These are phyloP conservation scores for Cylindrotheca closterium DNA, from an alignment of 108 stramenopile species.

Conservation along the genomic window DNA sequence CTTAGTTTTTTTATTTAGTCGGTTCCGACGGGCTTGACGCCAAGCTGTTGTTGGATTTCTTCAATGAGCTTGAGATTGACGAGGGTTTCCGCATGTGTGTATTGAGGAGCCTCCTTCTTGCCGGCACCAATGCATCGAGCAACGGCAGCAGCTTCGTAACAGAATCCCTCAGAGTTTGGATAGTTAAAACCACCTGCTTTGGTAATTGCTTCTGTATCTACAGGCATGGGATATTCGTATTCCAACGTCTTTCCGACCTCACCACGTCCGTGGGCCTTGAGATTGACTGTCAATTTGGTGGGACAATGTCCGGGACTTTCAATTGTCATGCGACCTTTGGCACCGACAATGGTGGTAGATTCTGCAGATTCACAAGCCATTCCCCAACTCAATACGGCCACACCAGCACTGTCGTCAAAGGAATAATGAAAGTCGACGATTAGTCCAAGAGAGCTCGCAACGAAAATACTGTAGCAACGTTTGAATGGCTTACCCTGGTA, in stretches of 20 bases:
- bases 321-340: conserved; percentile 72
- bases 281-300: conserved; percentile 46
- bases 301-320: conserved; percentile 78
- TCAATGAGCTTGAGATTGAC: conserved; percentile 49
- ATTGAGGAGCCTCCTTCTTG: conserved; percentile 67
- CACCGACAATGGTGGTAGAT: conserved; percentile 67
- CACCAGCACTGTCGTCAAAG: conserved; percentile 33
- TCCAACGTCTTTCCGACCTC: conserved; percentile 14
- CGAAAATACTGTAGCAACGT: too few relatives aligned
- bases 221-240: conserved; percentile 58
- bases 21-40: conserved; percentile 37
- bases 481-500: conserved; percentile 56
- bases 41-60: conserved; percentile 56
- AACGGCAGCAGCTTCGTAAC: conserved; percentile 83
- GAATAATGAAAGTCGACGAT: too few relatives aligned
- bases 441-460: too few relatives aligned
- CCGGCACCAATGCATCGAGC: conserved; percentile 77
- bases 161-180: conserved; percentile 78
- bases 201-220: conserved; percentile 51
- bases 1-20: too few relatives aligned
- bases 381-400: conserved; percentile 54
- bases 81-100: conserved; percentile 55
- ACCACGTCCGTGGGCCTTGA: conserved; percentile 56
- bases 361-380: conserved; percentile 72
- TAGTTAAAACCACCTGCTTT: conserved; percentile 73